These are phyloP conservation scores for Russula sp. DNA, from an alignment of 768 basidiomycete species.

Conservation along the genomic window DNA sequence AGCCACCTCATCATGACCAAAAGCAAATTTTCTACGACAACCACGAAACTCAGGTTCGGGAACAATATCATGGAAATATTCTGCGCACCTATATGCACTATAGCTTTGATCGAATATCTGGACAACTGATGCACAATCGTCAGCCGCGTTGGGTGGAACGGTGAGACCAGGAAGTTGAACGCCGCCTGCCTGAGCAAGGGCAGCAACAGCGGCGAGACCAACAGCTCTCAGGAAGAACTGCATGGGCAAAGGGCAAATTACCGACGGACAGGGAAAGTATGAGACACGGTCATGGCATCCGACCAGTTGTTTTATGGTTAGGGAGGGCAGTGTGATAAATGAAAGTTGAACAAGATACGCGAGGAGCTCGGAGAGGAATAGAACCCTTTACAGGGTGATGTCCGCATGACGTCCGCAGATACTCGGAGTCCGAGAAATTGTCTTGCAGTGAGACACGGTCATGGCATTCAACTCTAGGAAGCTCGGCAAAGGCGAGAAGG, in stretches of 20 bases:
- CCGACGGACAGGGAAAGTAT: neutral
- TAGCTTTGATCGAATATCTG: conserved; percentile 1
- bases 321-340: neutral
- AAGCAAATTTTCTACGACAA: conserved; percentile 48
- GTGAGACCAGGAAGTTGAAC: conserved; percentile 5
- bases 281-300: neutral
- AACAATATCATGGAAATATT: neutral
- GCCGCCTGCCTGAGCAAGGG: neutral
- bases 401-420: too few relatives aligned
- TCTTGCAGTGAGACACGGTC: neutral
- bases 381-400: too few relatives aligned
- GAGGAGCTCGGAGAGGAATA: neutral
- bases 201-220: neutral
- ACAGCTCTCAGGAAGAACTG: neutral
- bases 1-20: conserved; percentile 57
- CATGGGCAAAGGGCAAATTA: neutral
- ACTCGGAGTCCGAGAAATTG: neutral
- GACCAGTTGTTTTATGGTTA: neutral
- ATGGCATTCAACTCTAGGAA: neutral
- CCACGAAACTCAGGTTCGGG: neutral
- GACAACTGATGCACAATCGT: neutral
- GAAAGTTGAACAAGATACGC: neutral
- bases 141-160: neutral
- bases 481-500: too few relatives aligned
- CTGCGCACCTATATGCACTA: neutral